phyloP scores from a whole-genome alignment of 2,329 filamentous ascomycete genomes.

The Pleomassaria siparia region DNA sequence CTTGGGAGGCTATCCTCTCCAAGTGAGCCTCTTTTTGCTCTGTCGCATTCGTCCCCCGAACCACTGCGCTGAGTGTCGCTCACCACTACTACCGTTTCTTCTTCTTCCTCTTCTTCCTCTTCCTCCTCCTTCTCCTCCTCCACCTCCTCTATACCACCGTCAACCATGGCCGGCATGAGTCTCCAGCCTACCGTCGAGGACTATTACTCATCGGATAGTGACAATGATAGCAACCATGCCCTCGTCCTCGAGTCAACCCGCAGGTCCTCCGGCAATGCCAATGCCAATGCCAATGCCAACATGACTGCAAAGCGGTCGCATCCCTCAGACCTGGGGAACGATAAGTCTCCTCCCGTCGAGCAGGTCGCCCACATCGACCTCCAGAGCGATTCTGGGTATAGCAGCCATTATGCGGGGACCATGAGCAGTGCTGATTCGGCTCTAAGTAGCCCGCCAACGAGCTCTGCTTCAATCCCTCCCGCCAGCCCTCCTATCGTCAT shows the following conservation, averaged over 20 bases:
- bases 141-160: neutral
- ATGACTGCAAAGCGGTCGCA: conserved; percentile 52
- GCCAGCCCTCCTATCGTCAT: conserved; percentile 22
- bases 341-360: conserved; percentile 28
- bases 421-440: conserved; percentile 56
- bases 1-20: neutral
- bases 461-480: conserved; percentile 15
- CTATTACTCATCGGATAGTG: conserved; percentile 39
- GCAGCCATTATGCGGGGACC: conserved; percentile 58
- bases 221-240: conserved; percentile 12
- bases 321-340: conserved; percentile 37
- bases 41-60: conserved; percentile 18
- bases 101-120: neutral
- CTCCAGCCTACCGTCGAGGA: conserved; percentile 41
- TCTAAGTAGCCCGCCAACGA: conserved; percentile 41
- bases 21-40: conserved; percentile 12
- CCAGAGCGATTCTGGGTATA: conserved; percentile 64
- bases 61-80: conserved; percentile 4
- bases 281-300: conserved; percentile 55
- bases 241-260: conserved; percentile 23
- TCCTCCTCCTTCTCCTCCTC: neutral
- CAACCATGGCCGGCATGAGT: conserved; percentile 23
- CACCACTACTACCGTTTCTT: neutral
- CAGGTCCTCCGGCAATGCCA: conserved; percentile 46
- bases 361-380: conserved; percentile 46